Evolutionary conservation across 2,329 filamentous ascomycete genomes (phyloP).

Genomic region (Tolypocladium album): DNA sequence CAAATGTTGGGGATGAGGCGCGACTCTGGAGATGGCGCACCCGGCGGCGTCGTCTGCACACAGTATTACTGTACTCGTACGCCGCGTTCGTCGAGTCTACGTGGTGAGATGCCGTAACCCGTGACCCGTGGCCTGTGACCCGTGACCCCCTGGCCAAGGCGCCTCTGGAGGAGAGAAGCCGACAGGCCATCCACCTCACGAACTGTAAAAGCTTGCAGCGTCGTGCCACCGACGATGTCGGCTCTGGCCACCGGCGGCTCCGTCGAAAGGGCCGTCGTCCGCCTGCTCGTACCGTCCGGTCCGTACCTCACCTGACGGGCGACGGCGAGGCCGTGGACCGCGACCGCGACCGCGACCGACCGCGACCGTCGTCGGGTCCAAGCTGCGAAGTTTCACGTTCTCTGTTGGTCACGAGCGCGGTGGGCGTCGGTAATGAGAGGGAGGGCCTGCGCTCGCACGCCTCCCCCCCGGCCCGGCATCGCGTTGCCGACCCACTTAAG

Average conservation of each 20-base stretch:
- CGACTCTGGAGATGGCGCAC: no score
- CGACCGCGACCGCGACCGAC: no score
- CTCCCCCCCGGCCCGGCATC: not conserved
- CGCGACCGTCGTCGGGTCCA: not conserved
- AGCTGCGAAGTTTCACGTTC: not conserved
- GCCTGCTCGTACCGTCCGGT: not conserved
- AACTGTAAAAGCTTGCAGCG: no score
- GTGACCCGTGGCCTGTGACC: not conserved
- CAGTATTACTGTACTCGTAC: no score
- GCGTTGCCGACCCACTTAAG: no score
- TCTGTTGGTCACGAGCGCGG: not conserved
- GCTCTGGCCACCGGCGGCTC: not conserved
- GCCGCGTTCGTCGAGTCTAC: not conserved
- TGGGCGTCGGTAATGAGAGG: not conserved
- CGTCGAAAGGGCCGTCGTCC: not conserved
- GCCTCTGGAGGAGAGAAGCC: not conserved
- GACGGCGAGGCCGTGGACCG: not conserved
- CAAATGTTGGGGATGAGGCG: no score
- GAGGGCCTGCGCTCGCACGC: not conserved
- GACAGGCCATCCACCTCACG: no score
- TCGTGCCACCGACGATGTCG: no score
- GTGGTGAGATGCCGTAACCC: not conserved
- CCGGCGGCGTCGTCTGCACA: no score
- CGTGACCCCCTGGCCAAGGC: not conserved
- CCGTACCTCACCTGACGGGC: not conserved